Conservation (phyloP, 768 basidiomycete genomes). For the Pisolithus marmoratus region DNA sequence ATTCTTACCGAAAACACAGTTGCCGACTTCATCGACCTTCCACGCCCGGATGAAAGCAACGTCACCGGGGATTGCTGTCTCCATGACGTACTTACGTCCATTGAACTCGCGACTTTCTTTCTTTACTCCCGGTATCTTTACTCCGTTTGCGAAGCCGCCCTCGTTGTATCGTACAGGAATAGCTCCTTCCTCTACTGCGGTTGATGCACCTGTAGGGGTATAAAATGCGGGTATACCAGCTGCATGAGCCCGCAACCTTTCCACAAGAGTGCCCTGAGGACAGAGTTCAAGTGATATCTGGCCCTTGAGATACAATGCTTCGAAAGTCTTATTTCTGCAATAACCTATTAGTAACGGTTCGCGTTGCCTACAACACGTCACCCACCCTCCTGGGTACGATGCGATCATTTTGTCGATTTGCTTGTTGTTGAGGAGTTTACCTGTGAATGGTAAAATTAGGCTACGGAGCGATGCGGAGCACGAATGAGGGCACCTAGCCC, state of each 20-base stretch:
- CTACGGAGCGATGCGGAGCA: neutral
- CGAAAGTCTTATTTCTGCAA: constrained; percentile 79
- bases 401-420: constrained; percentile 82
- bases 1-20: constrained; percentile 76
- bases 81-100: constrained; percentile 77
- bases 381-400: constrained; percentile 83
- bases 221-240: constrained; percentile 93
- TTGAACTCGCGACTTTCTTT: constrained; percentile 75
- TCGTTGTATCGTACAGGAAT: constrained; percentile 77
- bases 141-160: constrained; percentile 64
- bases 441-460: constrained; percentile 31
- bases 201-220: constrained; percentile 85
- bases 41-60: constrained; percentile 85
- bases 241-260: constrained; percentile 83
- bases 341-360: neutral
- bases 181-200: constrained; percentile 72
- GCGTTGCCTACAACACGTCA: neutral
- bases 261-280: constrained; percentile 87
- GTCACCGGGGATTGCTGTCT: constrained; percentile 73
- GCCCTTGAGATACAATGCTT: constrained; percentile 73
- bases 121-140: constrained; percentile 65
- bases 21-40: constrained; percentile 90
- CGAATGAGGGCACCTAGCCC: constrained; percentile 51
- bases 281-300: constrained; percentile 82
- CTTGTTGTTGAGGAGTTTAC: constrained; percentile 64